Evolutionary conservation across 306 rosid species (phyloP).

Genomic region (Vigna unguiculata): DNA sequence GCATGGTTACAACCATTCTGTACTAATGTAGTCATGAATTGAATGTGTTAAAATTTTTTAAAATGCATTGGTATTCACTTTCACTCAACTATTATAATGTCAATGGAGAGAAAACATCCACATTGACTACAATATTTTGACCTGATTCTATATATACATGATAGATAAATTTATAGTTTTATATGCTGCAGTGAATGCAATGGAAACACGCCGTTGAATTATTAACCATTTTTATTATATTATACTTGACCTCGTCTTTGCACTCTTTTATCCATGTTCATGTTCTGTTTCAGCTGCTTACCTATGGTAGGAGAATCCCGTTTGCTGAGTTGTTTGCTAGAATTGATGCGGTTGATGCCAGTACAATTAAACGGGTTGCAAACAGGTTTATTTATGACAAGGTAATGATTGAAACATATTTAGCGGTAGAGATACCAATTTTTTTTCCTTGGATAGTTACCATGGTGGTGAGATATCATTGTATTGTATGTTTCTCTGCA

Average conservation of each 20-base stretch:
- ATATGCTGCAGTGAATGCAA: neutral
- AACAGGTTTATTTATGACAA: slow-evolving; percentile 91
- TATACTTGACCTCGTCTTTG: neutral
- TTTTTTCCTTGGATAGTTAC: neutral
- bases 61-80: neutral
- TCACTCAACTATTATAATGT: neutral
- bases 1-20: neutral
- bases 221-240: too few species aligned
- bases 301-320: slow-evolving; percentile 95
- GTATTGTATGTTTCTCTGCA: slow-evolving; percentile 43
- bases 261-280: neutral
- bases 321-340: slow-evolving; percentile 93
- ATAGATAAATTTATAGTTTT: neutral
- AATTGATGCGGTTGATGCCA: slow-evolving; percentile 94
- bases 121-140: neutral
- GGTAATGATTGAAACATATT: slow-evolving; percentile 50
- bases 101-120: neutral
- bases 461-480: neutral
- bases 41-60: neutral
- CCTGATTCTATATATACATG: neutral
- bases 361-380: slow-evolving; percentile 93
- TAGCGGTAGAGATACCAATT: neutral
- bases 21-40: neutral
- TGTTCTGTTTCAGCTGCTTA: slow-evolving; percentile 57
- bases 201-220: neutral